phyloP scores from a whole-genome alignment of 345 rosid genomes.

The Hevea brasiliensis region DNA sequence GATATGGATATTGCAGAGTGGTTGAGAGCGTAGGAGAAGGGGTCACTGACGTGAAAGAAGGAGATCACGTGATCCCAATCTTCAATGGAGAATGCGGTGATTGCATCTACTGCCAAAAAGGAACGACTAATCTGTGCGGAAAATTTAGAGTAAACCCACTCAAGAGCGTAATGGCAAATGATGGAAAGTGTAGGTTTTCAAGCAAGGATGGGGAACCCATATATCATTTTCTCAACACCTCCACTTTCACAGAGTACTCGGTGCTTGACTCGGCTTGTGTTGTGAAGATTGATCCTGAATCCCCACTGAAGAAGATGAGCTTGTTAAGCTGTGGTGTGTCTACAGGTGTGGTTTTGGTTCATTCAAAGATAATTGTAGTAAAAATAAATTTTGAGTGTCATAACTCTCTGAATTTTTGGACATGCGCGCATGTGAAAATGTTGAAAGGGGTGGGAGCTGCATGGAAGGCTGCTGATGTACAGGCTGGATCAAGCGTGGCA shows the following conservation, averaged over 20 bases:
- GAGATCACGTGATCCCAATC: slow-evolving; percentile 64
- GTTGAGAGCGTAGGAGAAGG: slow-evolving; percentile 74
- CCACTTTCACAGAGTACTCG: slow-evolving; percentile 66
- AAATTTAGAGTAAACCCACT: slow-evolving; percentile 48
- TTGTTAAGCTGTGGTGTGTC: slow-evolving; percentile 72
- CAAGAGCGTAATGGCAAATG: slow-evolving; percentile 53
- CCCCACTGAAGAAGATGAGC: slow-evolving; percentile 57
- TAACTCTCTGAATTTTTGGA: too few species aligned
- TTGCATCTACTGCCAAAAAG: slow-evolving; percentile 46
- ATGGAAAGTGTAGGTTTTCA: slow-evolving; percentile 56
- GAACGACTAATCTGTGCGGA: slow-evolving; percentile 49
- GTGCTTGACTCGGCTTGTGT: slow-evolving; percentile 60
- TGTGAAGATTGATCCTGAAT: slow-evolving; percentile 46
- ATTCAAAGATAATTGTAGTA: background rate
- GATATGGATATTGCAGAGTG: slow-evolving; percentile 33
- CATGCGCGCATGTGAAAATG: background rate
- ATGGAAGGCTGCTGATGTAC: slow-evolving; percentile 60
- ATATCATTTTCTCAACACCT: slow-evolving; percentile 65
- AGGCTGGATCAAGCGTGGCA: slow-evolving; percentile 59
- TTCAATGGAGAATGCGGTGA: slow-evolving; percentile 75
- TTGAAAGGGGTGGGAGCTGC: slow-evolving; percentile 70
- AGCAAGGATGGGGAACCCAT: slow-evolving; percentile 45
- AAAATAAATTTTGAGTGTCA: too few species aligned
- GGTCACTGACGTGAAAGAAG: slow-evolving; percentile 50
- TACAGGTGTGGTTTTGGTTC: slow-evolving; percentile 38